These are phyloP conservation scores for Keithomyces neogunnii DNA, from an alignment of 2,329 filamentous ascomycete species.

Conservation along the genomic window DNA sequence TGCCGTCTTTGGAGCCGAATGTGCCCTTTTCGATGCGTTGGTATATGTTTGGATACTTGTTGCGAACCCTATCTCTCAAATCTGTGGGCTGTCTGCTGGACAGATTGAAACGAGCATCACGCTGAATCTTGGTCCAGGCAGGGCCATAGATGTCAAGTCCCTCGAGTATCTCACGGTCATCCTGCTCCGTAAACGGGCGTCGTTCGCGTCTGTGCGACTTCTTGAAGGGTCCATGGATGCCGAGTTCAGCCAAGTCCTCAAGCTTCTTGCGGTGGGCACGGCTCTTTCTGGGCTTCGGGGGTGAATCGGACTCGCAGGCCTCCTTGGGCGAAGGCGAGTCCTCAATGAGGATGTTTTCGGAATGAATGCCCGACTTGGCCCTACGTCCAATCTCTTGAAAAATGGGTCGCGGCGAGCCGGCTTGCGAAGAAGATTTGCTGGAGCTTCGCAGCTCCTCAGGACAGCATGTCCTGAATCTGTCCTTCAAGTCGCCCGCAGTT, in stretches of 20 bases:
- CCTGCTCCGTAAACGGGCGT: conserved; percentile 52
- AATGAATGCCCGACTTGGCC: conserved; percentile 38
- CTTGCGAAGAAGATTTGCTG: conserved; percentile 18
- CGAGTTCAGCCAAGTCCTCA: conserved; percentile 47
- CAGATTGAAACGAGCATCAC: conserved; percentile 50
- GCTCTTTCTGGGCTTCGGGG: conserved; percentile 37
- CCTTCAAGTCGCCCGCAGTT: conserved; percentile 55
- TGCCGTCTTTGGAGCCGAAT: conserved; percentile 35
- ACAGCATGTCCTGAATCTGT: conserved; percentile 58
- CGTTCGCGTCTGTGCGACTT: conserved; percentile 52
- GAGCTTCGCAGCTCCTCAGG: conserved; percentile 48
- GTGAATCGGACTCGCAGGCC: conserved; percentile 24
- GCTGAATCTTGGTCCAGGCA: conserved; percentile 58
- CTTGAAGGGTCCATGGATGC: conserved; percentile 54
- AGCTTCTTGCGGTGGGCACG: conserved; percentile 47
- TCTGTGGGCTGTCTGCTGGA: conserved; percentile 53
- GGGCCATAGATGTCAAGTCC: conserved; percentile 53
- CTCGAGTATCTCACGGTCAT: conserved; percentile 53
- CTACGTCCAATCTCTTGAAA: conserved; percentile 24
- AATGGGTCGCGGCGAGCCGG: conserved; percentile 14
- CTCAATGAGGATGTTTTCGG: conserved; percentile 49
- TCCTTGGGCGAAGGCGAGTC: conserved; percentile 20
- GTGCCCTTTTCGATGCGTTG: conserved; percentile 46
- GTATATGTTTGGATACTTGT: conserved; percentile 54
- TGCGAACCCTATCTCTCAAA: conserved; percentile 53